Evolutionary conservation across 441 rosid species (phyloP).

Genomic region (Erysimum cheiri): DNA sequence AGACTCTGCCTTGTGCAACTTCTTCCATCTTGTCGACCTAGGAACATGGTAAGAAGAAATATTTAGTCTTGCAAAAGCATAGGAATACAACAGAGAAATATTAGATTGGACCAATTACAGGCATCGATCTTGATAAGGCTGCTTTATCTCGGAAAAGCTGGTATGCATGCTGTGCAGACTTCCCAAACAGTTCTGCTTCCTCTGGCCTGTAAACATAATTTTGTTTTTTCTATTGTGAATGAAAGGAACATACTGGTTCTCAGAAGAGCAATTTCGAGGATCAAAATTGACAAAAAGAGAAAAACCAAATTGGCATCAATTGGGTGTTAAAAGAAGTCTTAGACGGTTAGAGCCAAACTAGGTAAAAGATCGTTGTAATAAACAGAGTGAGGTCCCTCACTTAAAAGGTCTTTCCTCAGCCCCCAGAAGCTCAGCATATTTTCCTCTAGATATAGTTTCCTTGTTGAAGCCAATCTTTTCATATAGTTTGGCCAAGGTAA

Average conservation of each 20-base stretch:
- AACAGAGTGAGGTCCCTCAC: slow-evolving; percentile 48
- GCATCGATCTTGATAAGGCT: slow-evolving; percentile 87
- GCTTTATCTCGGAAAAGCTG: slow-evolving; percentile 88
- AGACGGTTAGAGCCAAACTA: slow-evolving; percentile 6
- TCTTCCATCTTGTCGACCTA: slow-evolving; percentile 94
- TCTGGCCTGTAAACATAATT: slow-evolving; percentile 63
- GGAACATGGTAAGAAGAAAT: slow-evolving; percentile 3
- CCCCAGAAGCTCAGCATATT: slow-evolving; percentile 87
- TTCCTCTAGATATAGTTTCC: slow-evolving; percentile 94
- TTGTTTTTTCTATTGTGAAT: slow-evolving; percentile 17
- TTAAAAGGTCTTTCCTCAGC: slow-evolving; percentile 90
- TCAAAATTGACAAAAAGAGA: background rate
- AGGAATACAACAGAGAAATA: slow-evolving; percentile 10
- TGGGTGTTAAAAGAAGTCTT: slow-evolving; percentile 12
- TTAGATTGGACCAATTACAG: slow-evolving; percentile 50
- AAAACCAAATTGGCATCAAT: slow-evolving; percentile 6
- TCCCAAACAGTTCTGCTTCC: slow-evolving; percentile 89
- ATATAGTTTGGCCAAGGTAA: slow-evolving; percentile 82
- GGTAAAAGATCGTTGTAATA: background rate
- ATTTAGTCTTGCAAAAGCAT: slow-evolving; percentile 19
- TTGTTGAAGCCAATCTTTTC: slow-evolving; percentile 93
- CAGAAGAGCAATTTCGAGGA: background rate
- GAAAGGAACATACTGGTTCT: slow-evolving; percentile 12
- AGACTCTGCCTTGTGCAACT: slow-evolving; percentile 98
- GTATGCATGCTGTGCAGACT: slow-evolving; percentile 83